Evolutionary conservation across 2,329 filamentous ascomycete species (phyloP), one percentile per base, ranked within the genome.

Genomic region (Exophiala calicioides): DNA sequence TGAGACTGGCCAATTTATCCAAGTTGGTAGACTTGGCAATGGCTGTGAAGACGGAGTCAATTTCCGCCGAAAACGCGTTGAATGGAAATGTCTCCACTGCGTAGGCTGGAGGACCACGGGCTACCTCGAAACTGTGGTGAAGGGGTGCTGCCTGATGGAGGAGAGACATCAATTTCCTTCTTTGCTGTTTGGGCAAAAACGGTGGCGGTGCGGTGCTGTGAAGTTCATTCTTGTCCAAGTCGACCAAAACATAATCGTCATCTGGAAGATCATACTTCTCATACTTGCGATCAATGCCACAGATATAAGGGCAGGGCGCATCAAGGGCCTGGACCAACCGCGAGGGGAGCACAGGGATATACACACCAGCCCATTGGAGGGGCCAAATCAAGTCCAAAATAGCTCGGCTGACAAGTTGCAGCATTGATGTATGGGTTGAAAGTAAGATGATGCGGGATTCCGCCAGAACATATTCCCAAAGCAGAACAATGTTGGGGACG

Each of bases 371-470:
- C 91, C 93, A 97, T 55, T 89, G 86, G 41, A 97, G 36, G 2
- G 91, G 91, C 65, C 95, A 98, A 15, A 98, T 72, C 27, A 97
- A 73, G 65, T 85, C 90, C 23, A 81, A 80, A 47, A 97, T 73
- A n/a, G 91, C 90, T 65, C 90, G 84, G 60, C 87, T 94, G 26
- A 90, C 91, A 33, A 97, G 79, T 62, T 97, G 90, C 47, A 98
- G 78, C 93, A 98, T 97, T 39, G 90, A 85, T 1, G 91, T 93
- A 65, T 98, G 90, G 1, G 90, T 95, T 6, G 93, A 97, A 15
- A 97, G 76, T 56, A 98, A 84, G 63, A 98, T 95, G 67, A 98
- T 96, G 48, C 91, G 86, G 33, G 90, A 93, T 71, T 98, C 93
- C 1, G 88, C 81, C 65, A 98, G 78, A 57, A 89, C 87, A 67